Evolutionary conservation across 768 basidiomycete genomes (phyloP).

Genomic region (Termitomyces sp.): DNA sequence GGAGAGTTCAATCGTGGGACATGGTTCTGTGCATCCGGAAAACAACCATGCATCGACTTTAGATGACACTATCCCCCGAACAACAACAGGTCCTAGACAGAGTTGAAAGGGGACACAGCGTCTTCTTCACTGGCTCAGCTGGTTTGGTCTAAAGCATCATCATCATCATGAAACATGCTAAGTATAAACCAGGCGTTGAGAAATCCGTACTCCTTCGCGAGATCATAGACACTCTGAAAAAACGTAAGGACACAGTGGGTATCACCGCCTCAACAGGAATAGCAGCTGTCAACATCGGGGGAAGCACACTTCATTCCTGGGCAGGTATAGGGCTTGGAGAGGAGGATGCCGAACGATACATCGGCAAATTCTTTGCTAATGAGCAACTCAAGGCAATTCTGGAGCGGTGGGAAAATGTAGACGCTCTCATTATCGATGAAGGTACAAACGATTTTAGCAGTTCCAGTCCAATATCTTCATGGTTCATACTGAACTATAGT

Average conservation of each 20-base stretch:
- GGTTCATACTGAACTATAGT: slow-evolving; percentile 40
- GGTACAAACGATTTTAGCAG: slow-evolving; percentile 31
- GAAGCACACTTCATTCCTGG: slow-evolving; percentile 79
- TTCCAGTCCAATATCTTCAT: too few species aligned
- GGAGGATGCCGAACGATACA: slow-evolving; percentile 44
- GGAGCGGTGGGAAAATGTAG: slow-evolving; percentile 55
- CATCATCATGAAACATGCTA: too few species aligned
- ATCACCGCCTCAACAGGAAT: slow-evolving; percentile 80
- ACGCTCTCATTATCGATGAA: slow-evolving; percentile 85
- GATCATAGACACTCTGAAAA: slow-evolving; percentile 50
- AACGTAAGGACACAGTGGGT: slow-evolving; percentile 30
- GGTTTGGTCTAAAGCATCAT: slow-evolving; percentile 29
- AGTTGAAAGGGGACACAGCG: slow-evolving; percentile 56
- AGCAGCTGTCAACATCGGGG: slow-evolving; percentile 80
- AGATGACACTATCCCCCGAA: too few species aligned
- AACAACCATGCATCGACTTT: too few species aligned
- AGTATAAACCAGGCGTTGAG: slow-evolving; percentile 52
- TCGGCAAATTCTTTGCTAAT: slow-evolving; percentile 46
- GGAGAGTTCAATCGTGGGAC: too few species aligned
- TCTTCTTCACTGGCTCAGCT: slow-evolving; percentile 87
- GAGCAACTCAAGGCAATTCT: slow-evolving; percentile 31
- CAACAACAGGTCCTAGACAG: slow-evolving; percentile 32
- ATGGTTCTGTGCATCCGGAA: too few species aligned
- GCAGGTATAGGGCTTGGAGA: slow-evolving; percentile 75
- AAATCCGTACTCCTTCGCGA: slow-evolving; percentile 78